Base-by-base conservation (phyloP, 2,329 filamentous ascomycete species). In the Ophiostoma himal-ulmi region DNA sequence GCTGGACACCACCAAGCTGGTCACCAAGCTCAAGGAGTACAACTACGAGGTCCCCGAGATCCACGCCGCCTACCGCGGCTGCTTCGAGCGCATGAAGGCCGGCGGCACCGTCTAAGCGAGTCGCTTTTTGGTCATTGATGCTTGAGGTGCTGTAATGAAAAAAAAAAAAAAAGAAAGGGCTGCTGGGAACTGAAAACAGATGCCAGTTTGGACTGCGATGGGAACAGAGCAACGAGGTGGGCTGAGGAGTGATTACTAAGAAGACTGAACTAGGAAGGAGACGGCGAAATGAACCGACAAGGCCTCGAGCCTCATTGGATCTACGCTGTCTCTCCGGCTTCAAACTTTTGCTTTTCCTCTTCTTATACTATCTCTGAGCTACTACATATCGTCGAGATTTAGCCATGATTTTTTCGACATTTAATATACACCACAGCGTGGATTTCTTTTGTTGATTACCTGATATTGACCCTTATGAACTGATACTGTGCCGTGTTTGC, bases 31-130 rank as follows among this genome's bases (percentile, higher is more conserved):
- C 71, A 82, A 81, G 75, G 83, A 87, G 79, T 89, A 88, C 76
- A 80, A 80, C 17, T 85, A 83, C 75, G 80, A 83, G 73, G 80
- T 90, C 37, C 86, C 86, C 8, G 86, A 89, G 79, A 80, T 90
- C 64, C 85, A 89, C 75, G 82, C 85, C 73, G 87, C 86, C 13
- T 90, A 90, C 77, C 80, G 81, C 75, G 77, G 78, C 74, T 89
- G 87, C 79, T 90, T 90, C 79, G 83, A 86, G 80, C 80, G 86
- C 73, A 89, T 90, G 86, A 86, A 84, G 77, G 83, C 82, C 60
- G 82, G 80, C 69, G 86, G 85, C 54, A 78, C 83, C 64, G 79
- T 83, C 79, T 87, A 82, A 71, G 30, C 62, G 64, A 7, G n/a
- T 11, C 6, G 6, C 48, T 22, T 2, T 0, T 44, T 5, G 41